Percentiles rank a stretch among this genome's conserved stretches.
Evolutionary conservation across 2,329 filamentous ascomycete genomes (phyloP).

Genomic region (Setomelanomma holmii): DNA sequence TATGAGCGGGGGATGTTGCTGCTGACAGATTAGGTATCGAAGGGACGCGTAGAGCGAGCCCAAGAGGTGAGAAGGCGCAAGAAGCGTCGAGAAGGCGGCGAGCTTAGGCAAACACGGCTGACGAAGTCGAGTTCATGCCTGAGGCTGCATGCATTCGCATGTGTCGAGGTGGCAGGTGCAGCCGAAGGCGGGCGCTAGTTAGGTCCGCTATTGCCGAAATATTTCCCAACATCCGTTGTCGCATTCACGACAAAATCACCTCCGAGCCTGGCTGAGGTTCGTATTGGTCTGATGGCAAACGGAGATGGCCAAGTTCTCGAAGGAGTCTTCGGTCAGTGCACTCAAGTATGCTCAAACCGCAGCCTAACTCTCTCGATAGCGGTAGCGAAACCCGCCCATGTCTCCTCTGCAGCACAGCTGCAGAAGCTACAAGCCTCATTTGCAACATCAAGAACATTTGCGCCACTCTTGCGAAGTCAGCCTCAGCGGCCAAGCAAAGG

Average conservation of each 20-base stretch:
- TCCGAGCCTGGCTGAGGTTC: too few species aligned
- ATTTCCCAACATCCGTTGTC: not conserved
- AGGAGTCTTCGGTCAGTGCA: constrained; percentile 33
- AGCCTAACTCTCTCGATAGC: constrained; percentile 17
- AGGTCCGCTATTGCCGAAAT: too few species aligned
- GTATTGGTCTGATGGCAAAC: not conserved
- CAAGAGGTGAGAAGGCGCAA: not conserved
- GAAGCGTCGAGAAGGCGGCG: constrained; percentile 7
- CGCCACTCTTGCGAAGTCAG: constrained; percentile 20
- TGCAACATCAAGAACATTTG: constrained; percentile 24
- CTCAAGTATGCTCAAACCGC: too few species aligned
- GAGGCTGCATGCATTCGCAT: not conserved
- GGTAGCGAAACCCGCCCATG: constrained; percentile 28
- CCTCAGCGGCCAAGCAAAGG: constrained; percentile 29
- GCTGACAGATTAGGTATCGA: not conserved
- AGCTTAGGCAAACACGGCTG: constrained; percentile 8
- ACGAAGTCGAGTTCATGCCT: constrained; percentile 1
- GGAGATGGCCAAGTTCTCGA: constrained; percentile 17
- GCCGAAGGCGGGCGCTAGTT: not conserved
- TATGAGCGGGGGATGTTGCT: not conserved
- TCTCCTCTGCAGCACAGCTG: constrained; percentile 33
- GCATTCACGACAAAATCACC: too few species aligned
- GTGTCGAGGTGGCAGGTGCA: constrained; percentile 2
- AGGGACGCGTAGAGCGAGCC: not conserved
- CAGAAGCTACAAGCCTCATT: constrained; percentile 31